Evolutionary conservation across 352 stramenopile species (phyloP).

Genomic region (Paralagenidium karlingii): DNA sequence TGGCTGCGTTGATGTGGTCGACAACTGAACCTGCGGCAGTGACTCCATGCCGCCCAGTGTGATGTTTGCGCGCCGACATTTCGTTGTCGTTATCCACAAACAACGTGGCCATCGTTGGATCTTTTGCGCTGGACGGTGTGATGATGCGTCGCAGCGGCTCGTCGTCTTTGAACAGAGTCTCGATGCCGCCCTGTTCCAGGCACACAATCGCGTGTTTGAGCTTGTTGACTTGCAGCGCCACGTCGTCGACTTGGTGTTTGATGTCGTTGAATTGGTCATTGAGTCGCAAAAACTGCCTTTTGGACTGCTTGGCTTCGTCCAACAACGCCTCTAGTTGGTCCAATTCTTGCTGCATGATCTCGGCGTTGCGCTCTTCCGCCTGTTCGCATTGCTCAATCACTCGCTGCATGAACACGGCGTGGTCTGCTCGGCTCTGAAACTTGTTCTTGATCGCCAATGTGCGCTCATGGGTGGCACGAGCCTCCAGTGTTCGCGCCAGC

Average conservation of each 20-base stretch:
- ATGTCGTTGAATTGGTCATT: constrained; percentile 17
- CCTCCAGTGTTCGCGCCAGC: too few species aligned
- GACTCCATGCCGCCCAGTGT: neutral
- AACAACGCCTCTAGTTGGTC: constrained; percentile 13
- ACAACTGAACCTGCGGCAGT: neutral
- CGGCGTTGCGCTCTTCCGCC: constrained; percentile 4
- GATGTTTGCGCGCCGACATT: neutral
- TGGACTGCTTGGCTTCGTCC: constrained; percentile 16
- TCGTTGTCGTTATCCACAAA: neutral
- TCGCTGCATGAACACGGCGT: constrained; percentile 6
- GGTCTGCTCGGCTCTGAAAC: constrained; percentile 10
- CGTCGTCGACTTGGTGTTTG: constrained; percentile 42
- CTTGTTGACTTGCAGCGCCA: constrained; percentile 28
- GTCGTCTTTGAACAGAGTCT: neutral
- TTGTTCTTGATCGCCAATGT: too few species aligned
- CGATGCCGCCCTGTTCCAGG: constrained; percentile 1
- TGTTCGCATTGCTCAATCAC: constrained; percentile 5
- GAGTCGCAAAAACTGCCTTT: constrained; percentile 16
- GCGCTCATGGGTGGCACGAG: too few species aligned
- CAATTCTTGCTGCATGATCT: constrained; percentile 19
- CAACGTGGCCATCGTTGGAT: constrained; percentile 1
- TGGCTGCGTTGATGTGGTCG: neutral
- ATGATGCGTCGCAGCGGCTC: constrained; percentile 2
- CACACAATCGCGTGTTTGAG: constrained; percentile 5
- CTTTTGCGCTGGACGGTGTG: constrained; percentile 1